phyloP scores from a whole-genome alignment of 1,284 basidiomycete species.

The Leccinum laetum region DNA sequence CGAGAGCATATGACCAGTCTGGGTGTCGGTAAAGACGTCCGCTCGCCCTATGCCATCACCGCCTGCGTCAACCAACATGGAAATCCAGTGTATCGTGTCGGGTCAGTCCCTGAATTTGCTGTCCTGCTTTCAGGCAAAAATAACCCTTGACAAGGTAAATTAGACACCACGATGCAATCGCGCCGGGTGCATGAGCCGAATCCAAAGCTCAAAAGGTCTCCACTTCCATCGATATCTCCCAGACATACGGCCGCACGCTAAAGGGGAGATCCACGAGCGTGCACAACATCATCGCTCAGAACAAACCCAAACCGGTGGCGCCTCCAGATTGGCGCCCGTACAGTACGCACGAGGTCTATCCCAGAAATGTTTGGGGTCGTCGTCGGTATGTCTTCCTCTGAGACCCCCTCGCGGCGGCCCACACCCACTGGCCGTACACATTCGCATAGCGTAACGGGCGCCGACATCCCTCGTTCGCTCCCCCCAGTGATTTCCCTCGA shows the following conservation, averaged over 20 bases:
- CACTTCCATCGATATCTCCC: constrained; percentile 2
- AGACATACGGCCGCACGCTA: constrained; percentile 19
- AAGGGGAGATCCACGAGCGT: constrained; percentile 61
- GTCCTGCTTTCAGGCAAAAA: neutral
- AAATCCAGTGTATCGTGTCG: constrained; percentile 69
- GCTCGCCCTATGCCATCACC: constrained; percentile 78
- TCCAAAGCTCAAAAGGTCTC: too few species aligned
- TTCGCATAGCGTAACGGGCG: constrained; percentile 75
- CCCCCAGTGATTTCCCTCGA: constrained; percentile 12
- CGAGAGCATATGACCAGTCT: constrained; percentile 68
- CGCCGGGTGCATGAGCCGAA: too few species aligned
- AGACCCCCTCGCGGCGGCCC: constrained; percentile 28
- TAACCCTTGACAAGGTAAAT: constrained; percentile 11
- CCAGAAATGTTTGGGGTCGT: constrained; percentile 52
- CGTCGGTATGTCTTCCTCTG: constrained; percentile 22
- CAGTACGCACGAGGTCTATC: constrained; percentile 51
- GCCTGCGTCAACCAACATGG: constrained; percentile 78
- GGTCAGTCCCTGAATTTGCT: constrained; percentile 45
- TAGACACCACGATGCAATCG: constrained; percentile 50
- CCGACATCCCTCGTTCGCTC: constrained; percentile 52
- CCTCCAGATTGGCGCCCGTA: neutral
- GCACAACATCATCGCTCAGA: constrained; percentile 55
- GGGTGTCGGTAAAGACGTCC: constrained; percentile 63
- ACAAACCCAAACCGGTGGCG: constrained; percentile 45
- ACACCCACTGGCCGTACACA: constrained; percentile 56